These are phyloP conservation scores for Mycena alexandri DNA, from an alignment of 768 basidiomycete genomes.

Conservation along the genomic window DNA sequence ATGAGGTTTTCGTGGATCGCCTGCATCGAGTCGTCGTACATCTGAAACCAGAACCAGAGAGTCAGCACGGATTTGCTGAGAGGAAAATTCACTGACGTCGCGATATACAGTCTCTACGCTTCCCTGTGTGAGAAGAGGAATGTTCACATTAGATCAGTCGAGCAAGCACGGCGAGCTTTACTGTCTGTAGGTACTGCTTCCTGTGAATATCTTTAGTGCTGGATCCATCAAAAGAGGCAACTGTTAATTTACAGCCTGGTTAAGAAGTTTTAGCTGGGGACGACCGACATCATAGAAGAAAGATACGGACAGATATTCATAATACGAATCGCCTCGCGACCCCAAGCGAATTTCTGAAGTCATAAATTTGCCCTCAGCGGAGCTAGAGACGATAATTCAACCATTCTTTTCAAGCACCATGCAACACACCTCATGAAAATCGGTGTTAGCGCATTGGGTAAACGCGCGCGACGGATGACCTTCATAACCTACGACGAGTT, in stretches of 20 bases:
- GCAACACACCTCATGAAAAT: slow-evolving; percentile 86
- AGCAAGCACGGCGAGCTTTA: slow-evolving; percentile 42
- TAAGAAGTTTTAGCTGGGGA: too few species aligned
- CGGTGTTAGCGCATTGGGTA: slow-evolving; percentile 81
- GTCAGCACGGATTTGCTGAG: not conserved
- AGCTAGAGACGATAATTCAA: too few species aligned
- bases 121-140: slow-evolving; percentile 50
- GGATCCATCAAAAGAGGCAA: not conserved
- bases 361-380: slow-evolving; percentile 57
- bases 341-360: slow-evolving; percentile 91
- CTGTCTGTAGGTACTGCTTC: slow-evolving; percentile 89
- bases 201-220: slow-evolving; percentile 42
- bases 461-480: slow-evolving; percentile 71
- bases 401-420: too few species aligned
- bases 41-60: slow-evolving; percentile 57
- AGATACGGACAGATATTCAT: slow-evolving; percentile 92
- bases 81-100: slow-evolving; percentile 56
- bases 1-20: slow-evolving; percentile 84
- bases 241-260: slow-evolving; percentile 65
- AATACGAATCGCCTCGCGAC: slow-evolving; percentile 93
- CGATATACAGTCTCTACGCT: slow-evolving; percentile 83
- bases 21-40: slow-evolving; percentile 90
- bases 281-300: too few species aligned
- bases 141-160: not conserved
- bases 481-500: slow-evolving; percentile 65